phyloP scores from a whole-genome alignment of 176 grass and related monocot genomes.

The Phragmites australis region DNA sequence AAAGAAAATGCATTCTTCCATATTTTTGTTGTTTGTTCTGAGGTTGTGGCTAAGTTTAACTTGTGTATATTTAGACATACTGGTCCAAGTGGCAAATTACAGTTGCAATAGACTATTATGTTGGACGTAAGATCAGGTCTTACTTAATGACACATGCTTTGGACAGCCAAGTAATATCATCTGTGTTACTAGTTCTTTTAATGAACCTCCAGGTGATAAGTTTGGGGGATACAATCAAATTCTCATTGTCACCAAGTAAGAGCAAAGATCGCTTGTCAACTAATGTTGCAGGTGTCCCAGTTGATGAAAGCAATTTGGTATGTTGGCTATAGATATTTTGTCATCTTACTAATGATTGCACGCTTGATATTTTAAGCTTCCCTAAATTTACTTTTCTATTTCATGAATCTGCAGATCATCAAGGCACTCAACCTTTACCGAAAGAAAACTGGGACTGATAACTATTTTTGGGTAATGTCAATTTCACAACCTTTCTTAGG shows the following conservation, averaged over 20 bases:
- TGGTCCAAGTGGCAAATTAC: neutral
- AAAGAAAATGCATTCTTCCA: neutral
- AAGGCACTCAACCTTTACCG: constrained; percentile 95
- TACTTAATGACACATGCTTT: constrained; percentile 4
- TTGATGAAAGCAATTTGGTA: constrained; percentile 96
- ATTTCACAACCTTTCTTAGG: neutral
- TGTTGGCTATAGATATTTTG: constrained; percentile 9
- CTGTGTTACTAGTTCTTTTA: constrained; percentile 7
- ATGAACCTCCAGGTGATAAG: constrained; percentile 76
- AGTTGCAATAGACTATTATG: neutral
- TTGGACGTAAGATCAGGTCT: neutral
- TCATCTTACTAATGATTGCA: neutral
- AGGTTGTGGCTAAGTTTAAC: neutral
- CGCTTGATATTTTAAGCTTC: constrained; percentile 13
- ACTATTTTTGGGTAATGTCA: constrained; percentile 83
- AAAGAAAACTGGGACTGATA: constrained; percentile 91
- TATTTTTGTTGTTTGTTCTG: neutral
- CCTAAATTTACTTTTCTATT: constrained; percentile 25
- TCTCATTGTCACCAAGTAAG: constrained; percentile 92
- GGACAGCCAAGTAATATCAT: neutral
- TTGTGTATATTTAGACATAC: neutral
- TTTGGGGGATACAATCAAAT: constrained; percentile 98
- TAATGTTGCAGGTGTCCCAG: constrained; percentile 83
- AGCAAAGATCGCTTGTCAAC: constrained; percentile 86
- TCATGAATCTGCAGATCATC: constrained; percentile 69